Conservation (phyloP, 83 land plant species). For the Thuja plicata region DNA sequence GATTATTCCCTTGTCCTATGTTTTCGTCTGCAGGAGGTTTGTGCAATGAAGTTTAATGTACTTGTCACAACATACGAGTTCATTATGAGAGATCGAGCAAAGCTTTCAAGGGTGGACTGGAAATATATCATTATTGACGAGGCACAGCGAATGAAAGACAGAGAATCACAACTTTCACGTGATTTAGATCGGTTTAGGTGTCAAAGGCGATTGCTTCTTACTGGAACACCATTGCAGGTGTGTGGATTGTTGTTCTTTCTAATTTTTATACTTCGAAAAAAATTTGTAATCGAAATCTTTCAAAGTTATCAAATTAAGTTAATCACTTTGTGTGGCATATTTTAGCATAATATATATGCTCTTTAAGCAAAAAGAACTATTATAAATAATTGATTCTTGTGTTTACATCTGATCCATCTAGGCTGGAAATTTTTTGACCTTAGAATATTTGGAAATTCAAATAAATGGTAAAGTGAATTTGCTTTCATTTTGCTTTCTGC, state of each 20-base stretch:
- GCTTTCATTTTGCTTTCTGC: no score
- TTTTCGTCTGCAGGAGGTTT: conserved; percentile 75
- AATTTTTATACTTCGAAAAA: no score
- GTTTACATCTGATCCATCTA: not conserved
- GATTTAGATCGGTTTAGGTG: conserved; percentile 97
- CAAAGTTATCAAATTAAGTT: not conserved
- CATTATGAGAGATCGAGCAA: conserved; percentile 94
- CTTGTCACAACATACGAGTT: conserved; percentile 99
- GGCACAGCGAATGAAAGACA: conserved; percentile 99
- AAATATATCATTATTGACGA: conserved; percentile 99
- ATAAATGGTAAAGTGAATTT: not conserved
- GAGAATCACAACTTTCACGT: conserved; percentile 97
- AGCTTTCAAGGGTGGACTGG: conserved; percentile 96
- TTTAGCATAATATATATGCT: not conserved
- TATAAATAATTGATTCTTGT: not conserved
- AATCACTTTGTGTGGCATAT: not conserved
- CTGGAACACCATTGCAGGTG: conserved; percentile 99
- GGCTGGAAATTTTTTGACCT: not conserved
- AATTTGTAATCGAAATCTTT: not conserved
- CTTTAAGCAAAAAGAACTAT: not conserved
- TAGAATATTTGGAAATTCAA: conserved; percentile 3
- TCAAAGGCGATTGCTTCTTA: conserved; percentile 91
- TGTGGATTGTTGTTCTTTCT: not conserved
- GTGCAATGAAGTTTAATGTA: conserved; percentile 94
- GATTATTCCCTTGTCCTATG: not conserved